Conservation (phyloP, 202 grass and related monocot species). For the Cymbopogon flexuosus region DNA sequence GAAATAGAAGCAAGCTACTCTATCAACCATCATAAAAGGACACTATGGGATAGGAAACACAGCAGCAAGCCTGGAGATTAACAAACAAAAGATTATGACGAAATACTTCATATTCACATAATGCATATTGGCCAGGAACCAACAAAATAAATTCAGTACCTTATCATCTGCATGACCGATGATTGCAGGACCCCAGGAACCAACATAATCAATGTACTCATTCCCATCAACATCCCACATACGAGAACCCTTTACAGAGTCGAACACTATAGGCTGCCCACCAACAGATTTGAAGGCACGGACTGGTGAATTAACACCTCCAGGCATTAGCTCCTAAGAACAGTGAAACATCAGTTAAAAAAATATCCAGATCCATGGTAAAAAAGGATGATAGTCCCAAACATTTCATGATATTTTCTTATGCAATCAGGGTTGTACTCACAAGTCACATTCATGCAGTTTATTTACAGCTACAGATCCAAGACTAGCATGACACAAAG, state of each 20-base stretch:
- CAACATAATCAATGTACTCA: conserved; percentile 98
- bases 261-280: conserved; percentile 87
- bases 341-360: conserved; percentile 20
- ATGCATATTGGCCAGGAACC: neutral
- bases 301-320: conserved; percentile 94
- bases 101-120: neutral
- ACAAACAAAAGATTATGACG: neutral
- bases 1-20: neutral
- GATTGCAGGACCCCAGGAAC: conserved; percentile 97
- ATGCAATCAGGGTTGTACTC: neutral
- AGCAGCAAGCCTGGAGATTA: neutral
- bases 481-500: conserved; percentile 5
- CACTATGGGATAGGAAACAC: neutral
- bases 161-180: conserved; percentile 90
- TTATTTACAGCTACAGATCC: conserved; percentile 9
- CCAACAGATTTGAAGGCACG: conserved; percentile 97
- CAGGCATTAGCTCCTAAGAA: conserved; percentile 87
- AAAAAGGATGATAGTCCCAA: neutral
- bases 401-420: neutral
- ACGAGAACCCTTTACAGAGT: conserved; percentile 91
- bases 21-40: conserved; percentile 12
- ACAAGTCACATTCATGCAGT: neutral
- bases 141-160: conserved; percentile 26
- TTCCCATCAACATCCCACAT: conserved; percentile 99
- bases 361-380: conserved; percentile 4